Conservation (phyloP, 257 asterid species). For the Penstemon eatonii region DNA sequence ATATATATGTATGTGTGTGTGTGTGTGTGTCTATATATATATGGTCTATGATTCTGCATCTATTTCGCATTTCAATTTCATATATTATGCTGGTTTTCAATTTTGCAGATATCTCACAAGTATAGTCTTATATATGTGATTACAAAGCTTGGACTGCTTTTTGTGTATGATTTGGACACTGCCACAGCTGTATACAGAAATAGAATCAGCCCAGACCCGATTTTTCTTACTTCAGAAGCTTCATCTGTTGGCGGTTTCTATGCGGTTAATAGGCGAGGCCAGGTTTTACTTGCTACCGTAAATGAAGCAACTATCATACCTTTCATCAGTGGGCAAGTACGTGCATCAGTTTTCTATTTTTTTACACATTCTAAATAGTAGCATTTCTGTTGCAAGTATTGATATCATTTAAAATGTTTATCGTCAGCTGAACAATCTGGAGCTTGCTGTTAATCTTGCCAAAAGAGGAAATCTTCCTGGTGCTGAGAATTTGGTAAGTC, state of each 20-base stretch:
- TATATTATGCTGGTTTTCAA: slow-evolving; percentile 11
- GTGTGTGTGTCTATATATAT: too few relatives aligned
- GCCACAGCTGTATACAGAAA: slow-evolving; percentile 97
- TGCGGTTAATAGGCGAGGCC: slow-evolving; percentile 96
- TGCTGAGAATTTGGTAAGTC: slow-evolving; percentile 93
- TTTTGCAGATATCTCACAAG: slow-evolving; percentile 85
- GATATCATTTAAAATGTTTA: slow-evolving; percentile 18
- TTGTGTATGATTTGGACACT: slow-evolving; percentile 94
- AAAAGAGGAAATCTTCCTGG: slow-evolving; percentile 99
- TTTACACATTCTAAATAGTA: slow-evolving; percentile 7
- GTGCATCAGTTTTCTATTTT: slow-evolving; percentile 25
- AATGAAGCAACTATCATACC: slow-evolving; percentile 91
- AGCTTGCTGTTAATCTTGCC: slow-evolving; percentile 99
- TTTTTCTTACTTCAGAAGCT: slow-evolving; percentile 93
- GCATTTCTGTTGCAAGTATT: slow-evolving; percentile 1
- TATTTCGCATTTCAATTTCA: slow-evolving; percentile 24
- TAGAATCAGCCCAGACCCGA: slow-evolving; percentile 98
- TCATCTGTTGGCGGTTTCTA: slow-evolving; percentile 93
- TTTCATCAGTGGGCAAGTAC: slow-evolving; percentile 96
- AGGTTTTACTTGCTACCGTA: slow-evolving; percentile 92
- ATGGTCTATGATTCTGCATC: slow-evolving; percentile 17
- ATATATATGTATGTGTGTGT: too few relatives aligned
- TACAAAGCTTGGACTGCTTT: slow-evolving; percentile 97
- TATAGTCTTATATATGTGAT: slow-evolving; percentile 90
- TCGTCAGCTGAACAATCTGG: slow-evolving; percentile 90